Percentiles rank a stretch among this genome's conserved stretches.
These are phyloP conservation scores for Digitaria exilis DNA, from an alignment of 202 grass and related monocot genomes.

Conservation along the genomic window DNA sequence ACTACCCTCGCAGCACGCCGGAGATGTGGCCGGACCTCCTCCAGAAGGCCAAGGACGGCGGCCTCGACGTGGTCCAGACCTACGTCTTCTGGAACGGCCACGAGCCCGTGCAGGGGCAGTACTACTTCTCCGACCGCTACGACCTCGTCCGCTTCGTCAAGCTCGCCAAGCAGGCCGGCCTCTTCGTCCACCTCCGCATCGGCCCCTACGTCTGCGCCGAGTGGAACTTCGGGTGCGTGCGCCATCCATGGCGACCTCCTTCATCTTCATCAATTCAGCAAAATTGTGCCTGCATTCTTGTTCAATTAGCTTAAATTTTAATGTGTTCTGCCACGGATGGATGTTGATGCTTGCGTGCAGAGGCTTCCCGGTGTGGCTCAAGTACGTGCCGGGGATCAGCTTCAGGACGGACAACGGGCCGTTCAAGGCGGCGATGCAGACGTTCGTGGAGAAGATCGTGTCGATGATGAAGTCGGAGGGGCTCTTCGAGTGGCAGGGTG, in stretches of 20 bases:
- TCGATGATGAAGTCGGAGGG: slow-evolving; percentile 88
- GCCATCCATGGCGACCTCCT: too few relatives aligned
- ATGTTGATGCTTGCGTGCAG: too few relatives aligned
- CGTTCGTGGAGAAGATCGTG: slow-evolving; percentile 87
- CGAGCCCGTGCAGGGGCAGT: slow-evolving; percentile 82
- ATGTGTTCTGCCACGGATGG: too few relatives aligned
- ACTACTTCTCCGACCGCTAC: slow-evolving; percentile 85
- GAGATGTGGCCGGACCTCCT: slow-evolving; percentile 99
- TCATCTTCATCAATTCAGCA: too few relatives aligned
- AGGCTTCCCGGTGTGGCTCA: slow-evolving; percentile 94
- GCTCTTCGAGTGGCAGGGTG: slow-evolving; percentile 84
- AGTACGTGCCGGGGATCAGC: slow-evolving; percentile 82
- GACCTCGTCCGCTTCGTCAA: slow-evolving; percentile 96
- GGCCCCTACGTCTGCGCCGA: slow-evolving; percentile 98
- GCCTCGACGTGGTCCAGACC: slow-evolving; percentile 82
- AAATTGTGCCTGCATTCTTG: too few relatives aligned
- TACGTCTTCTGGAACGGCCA: slow-evolving; percentile 99
- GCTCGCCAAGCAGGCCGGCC: slow-evolving; percentile 76
- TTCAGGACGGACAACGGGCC: slow-evolving; percentile 90
- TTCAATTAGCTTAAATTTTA: too few relatives aligned
- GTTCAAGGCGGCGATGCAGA: slow-evolving; percentile 92
- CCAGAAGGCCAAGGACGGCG: slow-evolving; percentile 90
- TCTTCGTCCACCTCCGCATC: slow-evolving; percentile 90
- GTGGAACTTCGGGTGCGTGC: slow-evolving; percentile 97
- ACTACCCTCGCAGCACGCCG: slow-evolving; percentile 97